Conservation (phyloP, 495 filamentous ascomycete species). For the Hypoxylon lenormandii region DNA sequence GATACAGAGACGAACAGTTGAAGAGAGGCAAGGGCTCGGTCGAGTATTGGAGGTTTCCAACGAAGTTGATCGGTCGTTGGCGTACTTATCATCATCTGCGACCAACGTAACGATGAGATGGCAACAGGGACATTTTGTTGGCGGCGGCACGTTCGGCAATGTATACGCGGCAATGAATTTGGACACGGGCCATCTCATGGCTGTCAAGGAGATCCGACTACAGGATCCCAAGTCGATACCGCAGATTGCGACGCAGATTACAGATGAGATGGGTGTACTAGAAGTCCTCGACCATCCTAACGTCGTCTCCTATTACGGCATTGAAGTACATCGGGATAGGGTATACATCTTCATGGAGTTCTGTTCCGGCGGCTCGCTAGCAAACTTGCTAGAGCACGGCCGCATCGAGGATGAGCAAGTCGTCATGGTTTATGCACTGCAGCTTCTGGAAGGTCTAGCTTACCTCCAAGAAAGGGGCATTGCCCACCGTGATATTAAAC, state of each 20-base stretch:
- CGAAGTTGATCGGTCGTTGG: conserved; percentile 93
- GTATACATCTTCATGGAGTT: conserved; percentile 99
- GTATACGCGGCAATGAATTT: conserved; percentile 97
- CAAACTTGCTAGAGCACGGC: conserved; percentile 89
- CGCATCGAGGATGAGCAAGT: conserved; percentile 98
- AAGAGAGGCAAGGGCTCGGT: conserved; percentile 90
- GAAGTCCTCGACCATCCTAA: conserved; percentile 97
- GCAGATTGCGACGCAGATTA: conserved; percentile 89
- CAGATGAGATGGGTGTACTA: conserved; percentile 95
- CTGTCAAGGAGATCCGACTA: conserved; percentile 96
- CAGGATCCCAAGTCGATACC: conserved; percentile 97
- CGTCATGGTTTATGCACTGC: conserved; percentile 95
- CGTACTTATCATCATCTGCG: conserved; percentile 89
- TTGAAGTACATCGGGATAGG: conserved; percentile 97
- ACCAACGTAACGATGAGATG: conserved; percentile 94
- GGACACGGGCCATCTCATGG: conserved; percentile 95
- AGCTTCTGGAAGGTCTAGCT: conserved; percentile 93
- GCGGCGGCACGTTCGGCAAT: conserved; percentile 95
- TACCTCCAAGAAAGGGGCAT: conserved; percentile 92
- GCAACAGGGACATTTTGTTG: conserved; percentile 98
- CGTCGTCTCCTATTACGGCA: conserved; percentile 96
- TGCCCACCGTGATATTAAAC: conserved; percentile 97
- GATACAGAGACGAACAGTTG: conserved; percentile 76
- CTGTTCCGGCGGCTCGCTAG: conserved; percentile 94
- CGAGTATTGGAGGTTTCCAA: conserved; percentile 91